A percentile compares a stretch with the other conserved stretches of the same genome.
Evolutionary conservation across 2,329 filamentous ascomycete genomes (phyloP).

Genomic region (Arachnopeziza araneosa): DNA sequence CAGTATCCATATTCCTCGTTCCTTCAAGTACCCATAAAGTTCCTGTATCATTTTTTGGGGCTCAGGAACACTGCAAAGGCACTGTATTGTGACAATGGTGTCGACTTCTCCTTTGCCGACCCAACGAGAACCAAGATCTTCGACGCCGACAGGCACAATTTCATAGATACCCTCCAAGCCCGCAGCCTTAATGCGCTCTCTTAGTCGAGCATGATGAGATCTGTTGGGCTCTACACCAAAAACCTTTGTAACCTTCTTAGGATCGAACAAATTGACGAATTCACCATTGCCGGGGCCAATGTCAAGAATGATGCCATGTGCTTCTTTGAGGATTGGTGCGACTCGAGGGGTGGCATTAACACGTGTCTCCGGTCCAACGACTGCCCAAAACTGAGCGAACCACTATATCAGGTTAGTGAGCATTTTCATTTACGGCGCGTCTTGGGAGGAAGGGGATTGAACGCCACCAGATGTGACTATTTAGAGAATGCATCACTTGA

Average conservation of each 20-base stretch:
- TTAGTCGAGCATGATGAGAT: constrained; percentile 44
- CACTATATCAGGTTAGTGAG: constrained; percentile 31
- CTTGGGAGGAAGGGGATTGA: too few relatives aligned
- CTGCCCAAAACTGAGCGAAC: constrained; percentile 58
- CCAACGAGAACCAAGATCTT: constrained; percentile 42
- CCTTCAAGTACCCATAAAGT: constrained; percentile 23
- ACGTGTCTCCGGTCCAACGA: constrained; percentile 46
- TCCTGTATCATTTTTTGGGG: constrained; percentile 22
- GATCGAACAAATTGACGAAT: constrained; percentile 50
- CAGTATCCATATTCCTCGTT: constrained; percentile 26
- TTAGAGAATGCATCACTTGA: too few relatives aligned
- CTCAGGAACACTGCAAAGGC: constrained; percentile 23
- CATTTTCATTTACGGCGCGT: too few relatives aligned
- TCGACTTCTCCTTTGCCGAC: constrained; percentile 39
- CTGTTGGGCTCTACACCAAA: constrained; percentile 62
- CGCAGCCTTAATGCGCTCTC: constrained; percentile 41
- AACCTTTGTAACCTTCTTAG: constrained; percentile 32
- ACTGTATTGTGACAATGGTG: constrained; percentile 25
- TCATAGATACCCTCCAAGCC: constrained; percentile 54
- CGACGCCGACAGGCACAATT: constrained; percentile 57
- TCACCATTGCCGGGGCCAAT: constrained; percentile 57
- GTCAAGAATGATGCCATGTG: constrained; percentile 37
- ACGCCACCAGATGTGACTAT: too few relatives aligned
- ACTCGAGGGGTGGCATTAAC: constrained; percentile 38
- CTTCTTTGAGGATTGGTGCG: constrained; percentile 33